These are phyloP conservation scores for Euphorbia lathyris DNA, from an alignment of 345 rosid genomes.

Conservation along the genomic window DNA sequence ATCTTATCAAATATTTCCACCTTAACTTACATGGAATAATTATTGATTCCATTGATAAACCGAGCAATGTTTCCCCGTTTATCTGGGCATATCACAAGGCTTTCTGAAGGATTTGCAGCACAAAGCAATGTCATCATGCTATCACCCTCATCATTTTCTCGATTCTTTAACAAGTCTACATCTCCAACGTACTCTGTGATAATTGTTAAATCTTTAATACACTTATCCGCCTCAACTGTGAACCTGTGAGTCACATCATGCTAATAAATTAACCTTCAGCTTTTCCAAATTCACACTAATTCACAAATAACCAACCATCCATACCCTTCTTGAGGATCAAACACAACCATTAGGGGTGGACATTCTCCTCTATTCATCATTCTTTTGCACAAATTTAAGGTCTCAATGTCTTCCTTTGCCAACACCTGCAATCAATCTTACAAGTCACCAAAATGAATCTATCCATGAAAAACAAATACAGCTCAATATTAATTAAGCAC, in stretches of 20 bases:
- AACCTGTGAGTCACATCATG: constrained; percentile 16
- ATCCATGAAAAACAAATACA: background rate
- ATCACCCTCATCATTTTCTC: constrained; percentile 28
- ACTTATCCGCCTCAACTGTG: constrained; percentile 30
- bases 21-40: constrained; percentile 25
- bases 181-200: constrained; percentile 17
- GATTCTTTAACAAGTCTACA: constrained; percentile 18
- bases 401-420: constrained; percentile 27
- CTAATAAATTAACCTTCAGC: background rate
- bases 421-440: constrained; percentile 15
- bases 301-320: background rate
- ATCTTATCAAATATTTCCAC: too few relatives aligned
- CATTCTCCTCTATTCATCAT: constrained; percentile 38
- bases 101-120: constrained; percentile 21
- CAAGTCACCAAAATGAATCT: background rate
- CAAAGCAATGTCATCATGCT: constrained; percentile 35
- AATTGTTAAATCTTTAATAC: constrained; percentile 19
- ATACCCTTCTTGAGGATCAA: constrained; percentile 36
- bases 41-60: constrained; percentile 34
- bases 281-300: background rate
- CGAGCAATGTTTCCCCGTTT: constrained; percentile 31
- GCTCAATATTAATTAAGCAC: background rate
- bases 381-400: constrained; percentile 23
- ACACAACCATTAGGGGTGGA: constrained; percentile 30
- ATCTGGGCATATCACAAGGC: constrained; percentile 29